phyloP scores from a whole-genome alignment of 140 eudicot species.

The Oenanthe javanica region DNA sequence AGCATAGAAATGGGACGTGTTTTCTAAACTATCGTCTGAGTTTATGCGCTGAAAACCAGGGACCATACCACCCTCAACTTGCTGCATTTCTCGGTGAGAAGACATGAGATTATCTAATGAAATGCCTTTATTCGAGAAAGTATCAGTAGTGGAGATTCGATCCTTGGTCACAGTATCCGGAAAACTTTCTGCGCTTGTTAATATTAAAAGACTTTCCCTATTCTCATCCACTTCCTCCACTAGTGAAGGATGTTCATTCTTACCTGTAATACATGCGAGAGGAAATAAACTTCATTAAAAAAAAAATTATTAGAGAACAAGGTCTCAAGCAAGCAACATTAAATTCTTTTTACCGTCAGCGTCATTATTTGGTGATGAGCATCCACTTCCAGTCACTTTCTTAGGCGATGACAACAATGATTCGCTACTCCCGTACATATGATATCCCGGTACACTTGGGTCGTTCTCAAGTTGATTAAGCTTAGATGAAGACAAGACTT shows the following conservation, averaged over 20 bases:
- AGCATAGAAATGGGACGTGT: not conserved
- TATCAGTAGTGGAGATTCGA: constrained; percentile 6
- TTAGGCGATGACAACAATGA: not conserved
- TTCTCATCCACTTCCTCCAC: constrained; percentile 18
- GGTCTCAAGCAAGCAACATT: constrained; percentile 18
- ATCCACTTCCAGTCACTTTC: constrained; percentile 10
- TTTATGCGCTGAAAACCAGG: constrained; percentile 25
- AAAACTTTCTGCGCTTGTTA: constrained; percentile 36
- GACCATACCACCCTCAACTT: constrained; percentile 17
- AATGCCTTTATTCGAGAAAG: constrained; percentile 23
- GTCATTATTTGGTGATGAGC: constrained; percentile 10
- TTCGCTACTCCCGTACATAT: constrained; percentile 5
- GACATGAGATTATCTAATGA: constrained; percentile 1
- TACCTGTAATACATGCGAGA: constrained; percentile 13
- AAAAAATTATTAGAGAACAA: not conserved
- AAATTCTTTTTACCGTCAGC: constrained; percentile 15
- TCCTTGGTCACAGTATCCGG: constrained; percentile 18
- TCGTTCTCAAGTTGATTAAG: constrained; percentile 16
- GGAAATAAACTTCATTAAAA: constrained; percentile 8
- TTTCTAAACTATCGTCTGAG: constrained; percentile 28
- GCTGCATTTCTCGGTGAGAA: constrained; percentile 12
- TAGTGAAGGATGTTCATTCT: constrained; percentile 14
- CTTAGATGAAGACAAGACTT: constrained; percentile 24
- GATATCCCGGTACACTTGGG: constrained; percentile 13
- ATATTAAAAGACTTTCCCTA: constrained; percentile 15